phyloP scores from a whole-genome alignment of 208 protist genomes.

The Novymonas esmeraldas region DNA sequence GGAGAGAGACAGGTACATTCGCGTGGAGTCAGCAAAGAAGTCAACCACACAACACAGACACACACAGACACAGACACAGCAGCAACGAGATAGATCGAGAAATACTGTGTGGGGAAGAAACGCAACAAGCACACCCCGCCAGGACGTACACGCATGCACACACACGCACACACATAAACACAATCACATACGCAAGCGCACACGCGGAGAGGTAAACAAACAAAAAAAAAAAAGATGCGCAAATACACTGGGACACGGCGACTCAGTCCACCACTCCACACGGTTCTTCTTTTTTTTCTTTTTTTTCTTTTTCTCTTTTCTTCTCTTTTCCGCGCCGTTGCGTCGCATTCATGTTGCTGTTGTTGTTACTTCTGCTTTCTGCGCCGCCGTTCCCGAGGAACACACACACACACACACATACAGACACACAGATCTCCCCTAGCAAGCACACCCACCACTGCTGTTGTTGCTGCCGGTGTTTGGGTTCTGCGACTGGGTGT shows the following conservation, averaged over 20 bases:
- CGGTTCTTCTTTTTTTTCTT: neutral
- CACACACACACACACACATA: neutral
- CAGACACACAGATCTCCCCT: neutral
- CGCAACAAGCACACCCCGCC: neutral
- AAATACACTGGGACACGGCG: neutral
- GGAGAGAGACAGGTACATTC: neutral
- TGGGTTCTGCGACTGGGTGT: slow-evolving; percentile 2
- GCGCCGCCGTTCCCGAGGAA: too few relatives aligned
- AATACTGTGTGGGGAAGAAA: too few relatives aligned
- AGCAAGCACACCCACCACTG: slow-evolving; percentile 11
- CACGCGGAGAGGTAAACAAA: neutral
- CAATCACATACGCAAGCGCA: neutral
- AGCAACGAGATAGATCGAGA: too few relatives aligned
- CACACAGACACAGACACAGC: neutral
- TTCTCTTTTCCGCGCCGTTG: too few relatives aligned
- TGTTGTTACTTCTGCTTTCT: neutral
- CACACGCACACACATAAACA: neutral
- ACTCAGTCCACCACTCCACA: neutral
- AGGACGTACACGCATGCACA: neutral
- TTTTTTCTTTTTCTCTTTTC: too few relatives aligned
- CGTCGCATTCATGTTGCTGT: too few relatives aligned
- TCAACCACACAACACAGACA: neutral
- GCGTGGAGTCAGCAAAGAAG: neutral
- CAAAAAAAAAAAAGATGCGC: neutral
- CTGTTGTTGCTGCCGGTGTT: slow-evolving; percentile 7